A percentile compares a stretch with the other conserved stretches of the same genome.
These are phyloP conservation scores for Magnusiomyces ingens DNA, from an alignment of 1,139 yeast genomes.

Conservation along the genomic window DNA sequence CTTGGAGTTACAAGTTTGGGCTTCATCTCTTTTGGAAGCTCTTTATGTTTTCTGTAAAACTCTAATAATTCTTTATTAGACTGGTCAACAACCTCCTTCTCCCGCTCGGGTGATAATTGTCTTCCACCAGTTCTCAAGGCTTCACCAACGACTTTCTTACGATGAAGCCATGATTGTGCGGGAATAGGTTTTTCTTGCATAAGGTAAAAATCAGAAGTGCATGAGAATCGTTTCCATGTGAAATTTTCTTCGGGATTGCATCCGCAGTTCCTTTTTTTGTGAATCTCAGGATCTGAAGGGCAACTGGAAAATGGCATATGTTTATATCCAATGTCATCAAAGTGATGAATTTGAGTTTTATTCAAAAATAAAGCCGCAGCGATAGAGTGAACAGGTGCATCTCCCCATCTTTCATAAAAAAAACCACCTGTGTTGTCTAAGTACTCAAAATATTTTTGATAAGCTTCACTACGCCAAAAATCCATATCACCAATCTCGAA, in stretches of 20 bases:
- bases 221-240: slow-evolving; percentile 3
- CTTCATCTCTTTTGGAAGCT: too few species aligned
- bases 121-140: too few species aligned
- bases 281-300: slow-evolving; percentile 34
- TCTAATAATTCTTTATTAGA: too few species aligned
- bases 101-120: too few species aligned
- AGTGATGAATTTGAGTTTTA: slow-evolving; percentile 61
- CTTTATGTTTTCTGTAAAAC: too few species aligned
- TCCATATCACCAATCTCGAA: slow-evolving; percentile 74
- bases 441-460: slow-evolving; percentile 51
- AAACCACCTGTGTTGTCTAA: slow-evolving; percentile 64
- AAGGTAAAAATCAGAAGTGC: slow-evolving; percentile 1
- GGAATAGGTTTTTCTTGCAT: background rate
- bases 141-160: too few species aligned
- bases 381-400: slow-evolving; percentile 77
- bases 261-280: slow-evolving; percentile 18
- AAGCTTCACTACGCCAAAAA: slow-evolving; percentile 57
- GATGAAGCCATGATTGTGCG: background rate
- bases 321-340: slow-evolving; percentile 73
- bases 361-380: slow-evolving; percentile 71
- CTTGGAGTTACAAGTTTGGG: too few species aligned
- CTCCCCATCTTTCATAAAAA: slow-evolving; percentile 81
- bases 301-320: slow-evolving; percentile 78
- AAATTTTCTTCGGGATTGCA: slow-evolving; percentile 9
- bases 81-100: too few species aligned